A percentile compares a stretch with the other conserved stretches of the same genome.
Evolutionary conservation across 2,329 filamentous ascomycete species (phyloP).

Genomic region (Talaromyces sp.): DNA sequence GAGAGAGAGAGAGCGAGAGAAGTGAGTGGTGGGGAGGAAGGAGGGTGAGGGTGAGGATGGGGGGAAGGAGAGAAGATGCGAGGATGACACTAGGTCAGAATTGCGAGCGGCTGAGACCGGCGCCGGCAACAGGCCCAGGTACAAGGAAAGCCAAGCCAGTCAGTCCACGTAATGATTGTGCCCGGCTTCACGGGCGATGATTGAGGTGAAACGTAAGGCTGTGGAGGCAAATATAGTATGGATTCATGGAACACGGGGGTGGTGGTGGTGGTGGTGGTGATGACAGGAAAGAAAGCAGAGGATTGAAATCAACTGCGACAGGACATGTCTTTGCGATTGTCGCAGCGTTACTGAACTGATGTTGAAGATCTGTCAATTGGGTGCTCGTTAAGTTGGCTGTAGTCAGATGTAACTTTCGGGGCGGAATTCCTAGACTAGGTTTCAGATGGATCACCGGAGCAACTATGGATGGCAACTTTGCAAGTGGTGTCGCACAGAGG

Average conservation of each 20-base stretch:
- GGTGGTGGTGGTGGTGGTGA: too few relatives aligned
- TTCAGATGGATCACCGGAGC: conserved; percentile 12
- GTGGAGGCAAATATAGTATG: not conserved
- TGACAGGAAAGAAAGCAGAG: not conserved
- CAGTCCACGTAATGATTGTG: conserved; percentile 8
- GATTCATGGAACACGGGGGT: not conserved
- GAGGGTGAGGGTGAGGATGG: conserved; percentile 12
- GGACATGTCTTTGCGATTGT: not conserved
- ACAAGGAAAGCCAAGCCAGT: conserved; percentile 3
- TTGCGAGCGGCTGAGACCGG: conserved; percentile 14
- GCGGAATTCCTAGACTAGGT: conserved; percentile 12
- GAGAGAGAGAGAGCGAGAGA: not conserved
- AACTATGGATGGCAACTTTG: not conserved
- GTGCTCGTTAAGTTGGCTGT: not conserved
- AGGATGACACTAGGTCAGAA: not conserved
- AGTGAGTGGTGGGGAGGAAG: conserved; percentile 6
- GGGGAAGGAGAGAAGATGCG: conserved; percentile 2
- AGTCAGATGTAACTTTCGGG: not conserved
- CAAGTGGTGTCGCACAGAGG: not conserved
- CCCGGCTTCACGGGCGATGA: conserved; percentile 8
- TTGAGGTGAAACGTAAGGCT: conserved; percentile 5
- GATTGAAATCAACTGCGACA: not conserved
- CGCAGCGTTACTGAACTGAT: not conserved
- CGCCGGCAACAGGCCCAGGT: conserved; percentile 7
- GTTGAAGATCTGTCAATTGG: not conserved